Base-by-base conservation (phyloP, 2,329 filamentous ascomycete species). In the Trichoderma koningii region DNA sequence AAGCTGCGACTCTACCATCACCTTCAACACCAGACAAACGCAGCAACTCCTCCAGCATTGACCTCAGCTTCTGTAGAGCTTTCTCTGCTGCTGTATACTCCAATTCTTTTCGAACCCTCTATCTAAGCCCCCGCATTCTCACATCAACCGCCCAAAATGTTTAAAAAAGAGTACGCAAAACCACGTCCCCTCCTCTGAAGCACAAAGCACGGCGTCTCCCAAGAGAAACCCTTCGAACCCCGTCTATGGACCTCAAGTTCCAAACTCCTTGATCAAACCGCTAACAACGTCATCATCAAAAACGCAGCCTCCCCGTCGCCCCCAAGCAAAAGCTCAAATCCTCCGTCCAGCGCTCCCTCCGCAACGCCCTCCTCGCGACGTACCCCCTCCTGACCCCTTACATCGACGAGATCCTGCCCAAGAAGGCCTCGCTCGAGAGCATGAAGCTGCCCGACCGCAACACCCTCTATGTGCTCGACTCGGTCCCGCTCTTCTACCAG, bases 281-380 rank as follows among this genome's bases (percentile, higher is more conserved):
- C 60, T 59, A 7, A 23, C 14, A 5, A 23, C 41, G 14, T 19
- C 5, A 38, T 42, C 44, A 6, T 28, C 23, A 19, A 19, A 19
- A 15, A 30, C 1, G 10, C 73, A 94, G 91, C 70, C 88, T 97
- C 76, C 82, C 87, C 72, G 81, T 89, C 28, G 87, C 90, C 70
- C 89, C 91, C 64, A 96, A 95, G 81, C 92, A 93, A 72, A 98
- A 98, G 83, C 92, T 98, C 79, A 99, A 98, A 81, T 97, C 94
- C 69, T 97, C 93, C 26, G 92, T 92, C 64, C 93, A 97, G 82
- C 91, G 95, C 74, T 86, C 83, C 69, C 89, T 99, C 72, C 91
- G 95, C 71, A 84, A 89, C 73, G 91, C 91, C 73, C 86, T 98
- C 70, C 82, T 95, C 69, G 84, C 92, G 66, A 90, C 90, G 61